Base-by-base conservation (phyloP, 345 rosid species). In the Corymbia maculata region DNA sequence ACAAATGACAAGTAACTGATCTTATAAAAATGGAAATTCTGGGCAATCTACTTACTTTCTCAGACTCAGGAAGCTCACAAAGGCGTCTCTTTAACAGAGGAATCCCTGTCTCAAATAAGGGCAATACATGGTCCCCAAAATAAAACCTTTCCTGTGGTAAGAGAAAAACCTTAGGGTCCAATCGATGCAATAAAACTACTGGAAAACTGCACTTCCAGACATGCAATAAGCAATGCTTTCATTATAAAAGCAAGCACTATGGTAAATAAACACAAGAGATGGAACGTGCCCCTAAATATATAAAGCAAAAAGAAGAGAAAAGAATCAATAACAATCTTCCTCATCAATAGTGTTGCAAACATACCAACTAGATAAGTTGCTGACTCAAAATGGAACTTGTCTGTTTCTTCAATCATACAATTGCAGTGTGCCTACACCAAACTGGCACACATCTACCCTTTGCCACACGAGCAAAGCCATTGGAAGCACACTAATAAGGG, bases 81-180 rank as follows among this genome's bases (percentile, higher is more conserved):
- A 98, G 98, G 36, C 98, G 97, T 87, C 93, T 96, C 90, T 94
- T 95, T 90, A 98, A 91, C 92, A 97, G 92, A 57, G 99, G 99
- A 89, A 97, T 98, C 59, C 99, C 99, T 61, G 98, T 98, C 90
- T 96, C 99, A 90, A 98, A 98, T 88, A 98, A 92, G 75, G 99
- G 99, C 95, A 98, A 94, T 89, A 98, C 99, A 79, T 96, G 94
- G 89, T 98, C 99, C 55, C 97, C 98, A 88, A 98, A 98, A 90
- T 98, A 97, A 93, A 98, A 98, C 89, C 99, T 93, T 93, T 98
- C 99, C 99, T 97, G 93, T 91, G 91, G 28, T 80, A 87, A 84
- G 82, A 68, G 66, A 79, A 82, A 84, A 50, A 52, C 51, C 45
- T 22, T 28, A 14, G 32, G 82, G 82, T 75, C 49, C 49, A 75